These are phyloP conservation scores for Peronosclerospora sorghi DNA, from an alignment of 352 stramenopile genomes.

Conservation along the genomic window DNA sequence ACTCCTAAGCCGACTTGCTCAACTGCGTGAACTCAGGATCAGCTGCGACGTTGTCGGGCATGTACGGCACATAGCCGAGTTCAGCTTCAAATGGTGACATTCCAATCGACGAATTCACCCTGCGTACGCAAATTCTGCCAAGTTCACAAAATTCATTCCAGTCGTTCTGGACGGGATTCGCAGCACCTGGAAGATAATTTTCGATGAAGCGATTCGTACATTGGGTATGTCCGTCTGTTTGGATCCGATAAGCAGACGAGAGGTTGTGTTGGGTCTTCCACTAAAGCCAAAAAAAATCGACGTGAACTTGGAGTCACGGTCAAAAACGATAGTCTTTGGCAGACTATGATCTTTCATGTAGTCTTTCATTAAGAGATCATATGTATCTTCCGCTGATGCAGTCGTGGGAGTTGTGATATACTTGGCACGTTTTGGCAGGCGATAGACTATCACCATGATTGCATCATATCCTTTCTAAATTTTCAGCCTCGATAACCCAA, in stretches of 20 bases:
- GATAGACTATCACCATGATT: slow-evolving; percentile 9
- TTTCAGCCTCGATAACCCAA: neutral
- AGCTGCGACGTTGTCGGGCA: too few species aligned
- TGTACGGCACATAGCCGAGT: slow-evolving; percentile 6
- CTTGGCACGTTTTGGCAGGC: slow-evolving; percentile 2
- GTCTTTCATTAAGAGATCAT: neutral
- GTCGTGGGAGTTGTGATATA: slow-evolving; percentile 2
- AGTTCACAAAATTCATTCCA: slow-evolving; percentile 3
- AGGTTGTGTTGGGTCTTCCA: neutral
- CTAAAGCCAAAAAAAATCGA: slow-evolving; percentile 3
- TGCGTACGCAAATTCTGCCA: slow-evolving; percentile 7
- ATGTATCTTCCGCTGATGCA: slow-evolving; percentile 1
- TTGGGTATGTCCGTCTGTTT: neutral
- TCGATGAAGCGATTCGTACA: neutral
- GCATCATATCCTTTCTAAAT: neutral
- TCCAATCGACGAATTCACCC: too few species aligned
- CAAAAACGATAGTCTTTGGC: neutral
- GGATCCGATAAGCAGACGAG: neutral
- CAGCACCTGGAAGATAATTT: neutral
- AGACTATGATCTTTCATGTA: slow-evolving; percentile 1
- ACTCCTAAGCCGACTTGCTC: neutral
- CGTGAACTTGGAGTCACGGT: slow-evolving; percentile 5
- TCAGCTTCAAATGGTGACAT: too few species aligned
- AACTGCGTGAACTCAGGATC: slow-evolving; percentile 5
- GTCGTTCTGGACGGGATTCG: too few species aligned